These are phyloP conservation scores for Lunasporangiospora selenospora DNA, from an alignment of 192 early-diverging fungal species.

Conservation along the genomic window DNA sequence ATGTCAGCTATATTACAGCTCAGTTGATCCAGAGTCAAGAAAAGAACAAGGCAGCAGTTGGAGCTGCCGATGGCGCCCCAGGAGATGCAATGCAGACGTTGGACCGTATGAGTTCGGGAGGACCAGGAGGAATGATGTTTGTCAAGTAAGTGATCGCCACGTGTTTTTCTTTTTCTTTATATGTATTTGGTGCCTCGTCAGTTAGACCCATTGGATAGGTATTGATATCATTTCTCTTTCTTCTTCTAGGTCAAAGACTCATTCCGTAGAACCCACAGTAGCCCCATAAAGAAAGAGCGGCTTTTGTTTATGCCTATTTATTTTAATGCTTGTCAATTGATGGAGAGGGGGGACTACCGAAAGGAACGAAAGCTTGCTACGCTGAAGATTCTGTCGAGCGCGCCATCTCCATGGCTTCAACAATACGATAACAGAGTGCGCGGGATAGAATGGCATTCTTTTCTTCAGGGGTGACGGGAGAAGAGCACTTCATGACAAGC, in stretches of 20 bases:
- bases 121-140: conserved; percentile 45
- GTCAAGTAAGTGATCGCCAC: conserved; percentile 30
- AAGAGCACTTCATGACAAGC: background rate
- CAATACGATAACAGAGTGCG: conserved; percentile 36
- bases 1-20: conserved; percentile 56
- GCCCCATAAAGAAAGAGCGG: too few species aligned
- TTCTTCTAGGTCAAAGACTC: too few species aligned
- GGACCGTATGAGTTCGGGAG: conserved; percentile 44
- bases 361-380: too few species aligned
- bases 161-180: too few species aligned
- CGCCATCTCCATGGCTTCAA: conserved; percentile 25
- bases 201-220: too few species aligned
- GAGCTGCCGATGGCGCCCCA: conserved; percentile 7
- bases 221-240: too few species aligned
- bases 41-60: conserved; percentile 21
- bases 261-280: too few species aligned
- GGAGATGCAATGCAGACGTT: conserved; percentile 44
- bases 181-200: too few species aligned
- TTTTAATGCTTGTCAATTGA: too few species aligned
- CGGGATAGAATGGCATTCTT: conserved; percentile 20
- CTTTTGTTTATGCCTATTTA: too few species aligned
- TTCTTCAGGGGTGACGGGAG: conserved; percentile 2
- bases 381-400: too few species aligned
- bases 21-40: conserved; percentile 45
- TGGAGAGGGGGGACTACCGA: too few species aligned